These are phyloP conservation scores for Fragaria vesca DNA, from an alignment of 306 rosid genomes.

Conservation along the genomic window DNA sequence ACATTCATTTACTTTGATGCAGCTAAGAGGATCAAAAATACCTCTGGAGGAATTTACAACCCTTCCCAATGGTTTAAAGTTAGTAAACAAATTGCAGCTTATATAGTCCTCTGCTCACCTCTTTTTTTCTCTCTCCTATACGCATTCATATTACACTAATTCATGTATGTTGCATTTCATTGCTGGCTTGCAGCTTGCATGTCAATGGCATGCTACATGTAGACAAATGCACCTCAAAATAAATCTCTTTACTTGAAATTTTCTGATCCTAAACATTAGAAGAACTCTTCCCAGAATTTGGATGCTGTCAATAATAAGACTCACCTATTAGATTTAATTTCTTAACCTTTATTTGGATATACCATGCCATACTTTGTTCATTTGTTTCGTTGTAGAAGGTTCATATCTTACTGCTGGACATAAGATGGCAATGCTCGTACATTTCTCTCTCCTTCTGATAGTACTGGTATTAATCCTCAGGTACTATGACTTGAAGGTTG, in stretches of 20 bases:
- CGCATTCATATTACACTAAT: neutral
- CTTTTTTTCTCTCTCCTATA: neutral
- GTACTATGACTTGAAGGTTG: constrained; percentile 96
- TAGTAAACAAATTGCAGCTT: constrained; percentile 36
- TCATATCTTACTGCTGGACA: constrained; percentile 4
- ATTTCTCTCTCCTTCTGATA: constrained; percentile 7
- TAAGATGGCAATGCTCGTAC: too few species aligned
- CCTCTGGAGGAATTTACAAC: constrained; percentile 86
- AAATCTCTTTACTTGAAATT: neutral
- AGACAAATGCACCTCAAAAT: neutral
- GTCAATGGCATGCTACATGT: constrained; percentile 3
- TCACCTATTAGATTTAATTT: constrained; percentile 6
- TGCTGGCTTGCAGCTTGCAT: constrained; percentile 11
- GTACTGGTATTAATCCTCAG: constrained; percentile 37
- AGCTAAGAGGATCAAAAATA: constrained; percentile 72
- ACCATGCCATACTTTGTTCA: neutral
- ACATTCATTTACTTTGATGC: constrained; percentile 27
- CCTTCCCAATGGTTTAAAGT: constrained; percentile 90
- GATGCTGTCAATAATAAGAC: constrained; percentile 5
- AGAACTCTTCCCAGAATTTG: neutral
- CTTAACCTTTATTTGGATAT: constrained; percentile 7
- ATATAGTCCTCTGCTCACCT: constrained; percentile 14
- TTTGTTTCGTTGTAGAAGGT: constrained; percentile 17
- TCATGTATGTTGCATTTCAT: neutral
- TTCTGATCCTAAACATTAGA: neutral